Conservation (phyloP, 352 stramenopile species). For the Globisporangium lucens region DNA sequence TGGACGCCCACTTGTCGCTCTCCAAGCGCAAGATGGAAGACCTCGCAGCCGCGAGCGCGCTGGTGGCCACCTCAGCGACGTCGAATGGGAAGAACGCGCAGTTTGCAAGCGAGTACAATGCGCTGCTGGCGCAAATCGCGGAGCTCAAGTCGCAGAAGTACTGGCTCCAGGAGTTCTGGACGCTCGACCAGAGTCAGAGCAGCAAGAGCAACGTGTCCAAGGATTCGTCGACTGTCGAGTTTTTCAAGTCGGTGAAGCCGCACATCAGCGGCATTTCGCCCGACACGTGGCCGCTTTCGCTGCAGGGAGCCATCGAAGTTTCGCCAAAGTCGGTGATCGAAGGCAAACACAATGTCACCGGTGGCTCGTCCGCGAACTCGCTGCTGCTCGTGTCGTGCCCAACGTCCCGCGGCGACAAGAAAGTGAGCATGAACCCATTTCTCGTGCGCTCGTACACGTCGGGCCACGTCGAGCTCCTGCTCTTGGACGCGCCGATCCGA, state of each 20-base stretch:
- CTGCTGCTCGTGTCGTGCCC: conserved; percentile 50
- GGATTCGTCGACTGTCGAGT: conserved; percentile 13
- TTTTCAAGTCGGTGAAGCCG: conserved; percentile 43
- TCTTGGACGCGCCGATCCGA: conserved; percentile 57
- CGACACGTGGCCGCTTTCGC: conserved; percentile 69
- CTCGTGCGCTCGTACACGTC: conserved; percentile 68
- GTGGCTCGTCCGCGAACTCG: conserved; percentile 44
- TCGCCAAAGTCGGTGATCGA: conserved; percentile 55
- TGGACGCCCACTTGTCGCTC: conserved; percentile 55
- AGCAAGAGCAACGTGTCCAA: conserved; percentile 1
- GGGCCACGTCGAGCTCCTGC: conserved; percentile 68
- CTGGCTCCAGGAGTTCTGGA: conserved; percentile 74
- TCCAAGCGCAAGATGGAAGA: conserved; percentile 45
- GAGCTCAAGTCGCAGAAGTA: conserved; percentile 85
- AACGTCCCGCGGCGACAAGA: conserved; percentile 29
- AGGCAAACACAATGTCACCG: conserved; percentile 42
- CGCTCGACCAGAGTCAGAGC: conserved; percentile 10
- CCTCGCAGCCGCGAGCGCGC: not conserved
- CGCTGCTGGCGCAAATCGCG: conserved; percentile 35
- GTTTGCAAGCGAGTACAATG: conserved; percentile 14
- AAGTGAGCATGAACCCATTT: conserved; percentile 39
- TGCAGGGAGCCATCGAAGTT: conserved; percentile 64
- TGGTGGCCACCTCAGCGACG: not conserved
- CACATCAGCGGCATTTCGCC: conserved; percentile 72
- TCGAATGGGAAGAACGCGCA: not conserved